Percentiles rank a stretch among this genome's conserved stretches.
Evolutionary conservation across 305 asterid genomes (phyloP).

Genomic region (Fraxinus floribunda): DNA sequence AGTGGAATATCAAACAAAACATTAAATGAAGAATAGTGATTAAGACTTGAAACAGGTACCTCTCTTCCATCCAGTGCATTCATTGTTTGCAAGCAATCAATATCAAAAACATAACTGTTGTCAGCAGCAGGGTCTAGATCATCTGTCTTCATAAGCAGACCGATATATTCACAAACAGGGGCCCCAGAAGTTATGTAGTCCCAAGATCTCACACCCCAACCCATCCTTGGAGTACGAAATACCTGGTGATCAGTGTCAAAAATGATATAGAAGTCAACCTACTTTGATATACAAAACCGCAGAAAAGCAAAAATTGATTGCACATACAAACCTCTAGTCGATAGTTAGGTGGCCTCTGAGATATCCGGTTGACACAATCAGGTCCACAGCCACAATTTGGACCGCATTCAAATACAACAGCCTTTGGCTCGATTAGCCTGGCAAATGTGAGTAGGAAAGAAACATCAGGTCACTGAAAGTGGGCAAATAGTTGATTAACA

Average conservation of each 20-base stretch:
- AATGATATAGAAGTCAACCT: background rate
- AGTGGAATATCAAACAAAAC: background rate
- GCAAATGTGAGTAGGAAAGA: conserved; percentile 12
- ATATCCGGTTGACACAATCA: conserved; percentile 57
- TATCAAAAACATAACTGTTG: conserved; percentile 71
- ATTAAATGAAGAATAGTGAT: background rate
- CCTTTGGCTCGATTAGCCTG: conserved; percentile 77
- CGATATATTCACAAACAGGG: conserved; percentile 82
- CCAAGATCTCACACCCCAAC: conserved; percentile 95
- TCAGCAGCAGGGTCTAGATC: conserved; percentile 58
- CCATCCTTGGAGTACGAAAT: conserved; percentile 76
- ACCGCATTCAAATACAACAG: conserved; percentile 84
- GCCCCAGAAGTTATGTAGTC: conserved; percentile 88
- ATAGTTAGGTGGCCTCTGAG: conserved; percentile 54
- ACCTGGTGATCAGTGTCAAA: conserved; percentile 41
- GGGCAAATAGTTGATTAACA: background rate
- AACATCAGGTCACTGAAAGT: background rate
- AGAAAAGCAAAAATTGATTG: background rate
- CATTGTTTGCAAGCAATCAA: conserved; percentile 92
- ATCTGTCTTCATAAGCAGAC: conserved; percentile 53
- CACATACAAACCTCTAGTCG: conserved; percentile 65
- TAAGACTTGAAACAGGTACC: conserved; percentile 35
- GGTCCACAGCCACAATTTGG: conserved; percentile 83
- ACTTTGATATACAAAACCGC: background rate
- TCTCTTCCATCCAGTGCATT: conserved; percentile 85